Evolutionary conservation across 345 rosid genomes (phyloP), one percentile per base, ranked within the genome.

Genomic region (Adansonia digitata): DNA sequence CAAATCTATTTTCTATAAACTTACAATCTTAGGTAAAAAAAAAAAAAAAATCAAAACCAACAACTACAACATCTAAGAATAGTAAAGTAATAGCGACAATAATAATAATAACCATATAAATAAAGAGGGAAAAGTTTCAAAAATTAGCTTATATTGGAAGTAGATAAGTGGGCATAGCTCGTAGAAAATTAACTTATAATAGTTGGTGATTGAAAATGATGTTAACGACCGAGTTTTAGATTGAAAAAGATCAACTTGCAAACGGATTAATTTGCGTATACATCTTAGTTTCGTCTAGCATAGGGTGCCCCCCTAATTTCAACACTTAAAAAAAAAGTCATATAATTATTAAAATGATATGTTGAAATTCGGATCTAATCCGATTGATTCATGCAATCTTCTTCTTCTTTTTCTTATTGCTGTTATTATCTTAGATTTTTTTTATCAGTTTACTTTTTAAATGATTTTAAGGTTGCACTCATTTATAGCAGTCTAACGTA

Each of bases 201-300:
- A 14, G 34, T 42, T 37, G 55, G 7, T 27, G 56, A 4, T 1
- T 49, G 73, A 69, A 29, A 69, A 13, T 49, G 73, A 49, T n/a
- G n/a, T n/a, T n/a, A n/a, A n/a, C n/a, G n/a, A n/a, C n/a, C n/a
- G n/a, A n/a, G n/a, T n/a, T n/a, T n/a, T n/a, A n/a, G n/a, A n/a
- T n/a, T n/a, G n/a, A n/a, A n/a, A n/a, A n/a, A 26, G 13, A 67
- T 55, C 71, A 67, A 67, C 71, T 45, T 67, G 39, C 20, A 45
- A 67, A 8, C 22, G 35, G 45, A 11, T 67, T 43, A 14, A 26
- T 45, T 67, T 45, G 39, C 71, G 53, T 66, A 43, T 24, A 7
- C 71, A 24, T 66, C 18, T 66, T 66, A 24, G 13, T 20, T 66
- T 11, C 20, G 20, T 0, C 9, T 29, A 60, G 4, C 40, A 14